Conservation (phyloP, 2,329 filamentous ascomycete genomes). For the Pestalotiopsis fici region DNA sequence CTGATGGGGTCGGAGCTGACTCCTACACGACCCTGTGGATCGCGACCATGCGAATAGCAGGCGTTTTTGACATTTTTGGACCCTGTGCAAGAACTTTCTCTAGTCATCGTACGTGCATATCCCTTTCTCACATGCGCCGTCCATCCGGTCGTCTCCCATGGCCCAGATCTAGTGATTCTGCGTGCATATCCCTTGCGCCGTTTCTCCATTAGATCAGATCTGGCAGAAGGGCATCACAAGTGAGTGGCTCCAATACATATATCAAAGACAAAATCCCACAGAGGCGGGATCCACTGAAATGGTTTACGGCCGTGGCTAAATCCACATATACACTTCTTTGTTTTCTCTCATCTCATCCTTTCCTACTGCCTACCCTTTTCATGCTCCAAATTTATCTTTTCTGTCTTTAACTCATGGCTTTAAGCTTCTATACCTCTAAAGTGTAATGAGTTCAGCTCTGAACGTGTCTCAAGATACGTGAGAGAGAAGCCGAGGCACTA, state of each 20-base stretch:
- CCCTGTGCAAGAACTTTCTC: background rate
- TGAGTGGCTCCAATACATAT: background rate
- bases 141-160: background rate
- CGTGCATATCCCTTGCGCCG: background rate
- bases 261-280: conserved; percentile 2
- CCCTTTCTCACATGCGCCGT: background rate
- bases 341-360: background rate
- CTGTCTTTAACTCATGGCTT: background rate
- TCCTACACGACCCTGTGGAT: background rate
- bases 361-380: background rate
- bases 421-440: background rate
- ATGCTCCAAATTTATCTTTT: background rate
- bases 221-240: background rate
- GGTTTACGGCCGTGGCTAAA: background rate
- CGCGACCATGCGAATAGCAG: background rate
- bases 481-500: background rate
- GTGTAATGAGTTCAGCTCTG: background rate
- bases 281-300: background rate
- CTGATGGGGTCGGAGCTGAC: background rate
- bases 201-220: background rate
- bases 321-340: background rate
- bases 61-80: background rate
- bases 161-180: background rate
- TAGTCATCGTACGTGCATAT: background rate
- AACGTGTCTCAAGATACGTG: background rate